These are phyloP conservation scores for Babesia bovis DNA, from an alignment of 169 alveolate species.

Conservation along the genomic window DNA sequence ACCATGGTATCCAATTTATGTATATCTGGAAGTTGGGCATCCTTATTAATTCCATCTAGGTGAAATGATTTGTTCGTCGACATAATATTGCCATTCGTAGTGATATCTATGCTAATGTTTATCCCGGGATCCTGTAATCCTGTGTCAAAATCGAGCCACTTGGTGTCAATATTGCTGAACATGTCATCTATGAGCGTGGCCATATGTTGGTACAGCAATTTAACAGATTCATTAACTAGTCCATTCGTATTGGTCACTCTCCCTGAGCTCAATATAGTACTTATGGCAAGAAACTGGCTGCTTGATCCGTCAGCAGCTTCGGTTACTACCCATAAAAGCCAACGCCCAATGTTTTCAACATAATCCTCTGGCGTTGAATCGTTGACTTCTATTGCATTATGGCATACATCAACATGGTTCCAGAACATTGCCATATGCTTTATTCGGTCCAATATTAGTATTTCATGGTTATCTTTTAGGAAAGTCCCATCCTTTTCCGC, in stretches of 20 bases:
- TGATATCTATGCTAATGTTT: too few relatives aligned
- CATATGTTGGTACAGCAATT: neutral
- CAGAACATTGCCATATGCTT: constrained; percentile 1
- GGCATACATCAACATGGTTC: constrained; percentile 25
- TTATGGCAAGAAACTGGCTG: constrained; percentile 4
- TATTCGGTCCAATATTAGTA: neutral
- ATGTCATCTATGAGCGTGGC: neutral
- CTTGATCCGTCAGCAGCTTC: constrained; percentile 11
- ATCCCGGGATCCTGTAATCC: too few relatives aligned
- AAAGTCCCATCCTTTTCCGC: neutral
- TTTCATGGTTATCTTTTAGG: constrained; percentile 4
- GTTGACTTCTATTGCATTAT: constrained; percentile 6
- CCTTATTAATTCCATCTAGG: too few relatives aligned
- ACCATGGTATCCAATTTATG: too few relatives aligned
- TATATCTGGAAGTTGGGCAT: too few relatives aligned
- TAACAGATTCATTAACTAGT: constrained; percentile 6
- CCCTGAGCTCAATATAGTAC: neutral
- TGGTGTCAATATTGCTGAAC: constrained; percentile 7
- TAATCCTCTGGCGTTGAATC: constrained; percentile 3
- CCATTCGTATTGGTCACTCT: constrained; percentile 3
- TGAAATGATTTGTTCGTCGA: too few relatives aligned
- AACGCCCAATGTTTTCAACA: constrained; percentile 15
- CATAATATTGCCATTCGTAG: too few relatives aligned
- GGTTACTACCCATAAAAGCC: constrained; percentile 16
- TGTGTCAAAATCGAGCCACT: too few relatives aligned